These are phyloP conservation scores for Aspergillus sp. DNA, from an alignment of 2,329 filamentous ascomycete genomes.

Conservation along the genomic window DNA sequence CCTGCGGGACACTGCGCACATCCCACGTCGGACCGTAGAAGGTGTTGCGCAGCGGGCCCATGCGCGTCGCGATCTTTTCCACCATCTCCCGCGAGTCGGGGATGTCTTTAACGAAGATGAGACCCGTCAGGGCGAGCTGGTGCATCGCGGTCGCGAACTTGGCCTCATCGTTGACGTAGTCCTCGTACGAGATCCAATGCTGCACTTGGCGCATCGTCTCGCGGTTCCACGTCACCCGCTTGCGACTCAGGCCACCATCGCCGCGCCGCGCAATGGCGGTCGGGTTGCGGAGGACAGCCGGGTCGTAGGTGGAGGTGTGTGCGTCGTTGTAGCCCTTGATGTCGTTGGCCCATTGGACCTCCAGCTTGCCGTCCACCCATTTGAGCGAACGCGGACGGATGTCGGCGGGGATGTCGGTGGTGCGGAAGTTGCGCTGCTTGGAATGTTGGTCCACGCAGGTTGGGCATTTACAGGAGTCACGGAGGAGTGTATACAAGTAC, in stretches of 20 bases:
- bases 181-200: constrained; percentile 62
- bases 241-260: constrained; percentile 21
- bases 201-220: constrained; percentile 43
- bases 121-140: constrained; percentile 63
- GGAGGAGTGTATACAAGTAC: constrained; percentile 35
- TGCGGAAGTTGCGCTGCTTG: constrained; percentile 62
- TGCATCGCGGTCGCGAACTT: constrained; percentile 61
- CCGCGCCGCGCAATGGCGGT: constrained; percentile 12
- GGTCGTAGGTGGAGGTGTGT: constrained; percentile 38
- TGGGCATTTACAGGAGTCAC: constrained; percentile 55
- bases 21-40: constrained; percentile 93
- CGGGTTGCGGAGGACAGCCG: constrained; percentile 11
- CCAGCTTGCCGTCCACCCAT: constrained; percentile 43
- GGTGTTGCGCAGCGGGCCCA: constrained; percentile 77
- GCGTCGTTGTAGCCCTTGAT: constrained; percentile 42
- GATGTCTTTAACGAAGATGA: constrained; percentile 74
- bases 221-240: constrained; percentile 35
- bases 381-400: constrained; percentile 41
- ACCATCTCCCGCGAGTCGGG: constrained; percentile 67
- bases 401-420: constrained; percentile 58
- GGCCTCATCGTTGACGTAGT: constrained; percentile 63
- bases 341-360: constrained; percentile 62
- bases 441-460: constrained; percentile 57
- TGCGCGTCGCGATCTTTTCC: constrained; percentile 63
- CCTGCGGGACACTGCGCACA: constrained; percentile 74